A percentile compares a stretch with the other conserved stretches of the same genome.
These are phyloP conservation scores for Selenicereus undatus DNA, from an alignment of 148 eudicot species.

Conservation along the genomic window DNA sequence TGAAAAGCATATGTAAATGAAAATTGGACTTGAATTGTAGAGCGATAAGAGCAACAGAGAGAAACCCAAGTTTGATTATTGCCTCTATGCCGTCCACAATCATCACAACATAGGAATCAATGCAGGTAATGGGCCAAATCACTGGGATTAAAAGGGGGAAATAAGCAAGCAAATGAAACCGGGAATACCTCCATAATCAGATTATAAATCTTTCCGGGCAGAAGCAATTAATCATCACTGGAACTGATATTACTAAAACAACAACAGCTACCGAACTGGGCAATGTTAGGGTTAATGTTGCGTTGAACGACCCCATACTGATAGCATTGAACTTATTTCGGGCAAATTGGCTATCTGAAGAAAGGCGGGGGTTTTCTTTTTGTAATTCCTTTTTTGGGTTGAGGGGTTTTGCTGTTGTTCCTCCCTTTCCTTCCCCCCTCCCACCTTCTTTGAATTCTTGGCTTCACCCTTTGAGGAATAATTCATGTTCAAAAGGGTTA, in stretches of 20 bases:
- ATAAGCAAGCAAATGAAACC: background rate
- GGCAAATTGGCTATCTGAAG: no score
- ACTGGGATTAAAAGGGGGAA: background rate
- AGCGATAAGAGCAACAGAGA: background rate
- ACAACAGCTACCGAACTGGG: background rate
- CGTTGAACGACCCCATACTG: background rate
- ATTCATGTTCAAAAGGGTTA: no score
- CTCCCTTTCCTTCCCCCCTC: no score
- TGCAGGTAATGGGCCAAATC: no score
- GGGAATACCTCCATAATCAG: slow-evolving; percentile 9
- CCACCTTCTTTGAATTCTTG: no score
- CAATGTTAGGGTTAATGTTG: background rate
- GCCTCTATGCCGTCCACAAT: background rate
- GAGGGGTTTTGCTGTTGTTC: no score
- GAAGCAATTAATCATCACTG: background rate
- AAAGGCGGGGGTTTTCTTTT: background rate
- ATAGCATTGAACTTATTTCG: background rate
- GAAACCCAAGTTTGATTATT: background rate
- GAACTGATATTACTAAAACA: background rate
- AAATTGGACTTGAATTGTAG: background rate
- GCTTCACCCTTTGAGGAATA: no score
- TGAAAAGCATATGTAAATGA: background rate
- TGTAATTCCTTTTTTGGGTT: no score
- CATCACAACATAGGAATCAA: background rate
- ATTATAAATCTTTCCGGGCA: background rate